A percentile compares a stretch with the other conserved stretches of the same genome.
Evolutionary conservation across 2,329 filamentous ascomycete species (phyloP).

Genomic region (Mycocentrospora acerina): DNA sequence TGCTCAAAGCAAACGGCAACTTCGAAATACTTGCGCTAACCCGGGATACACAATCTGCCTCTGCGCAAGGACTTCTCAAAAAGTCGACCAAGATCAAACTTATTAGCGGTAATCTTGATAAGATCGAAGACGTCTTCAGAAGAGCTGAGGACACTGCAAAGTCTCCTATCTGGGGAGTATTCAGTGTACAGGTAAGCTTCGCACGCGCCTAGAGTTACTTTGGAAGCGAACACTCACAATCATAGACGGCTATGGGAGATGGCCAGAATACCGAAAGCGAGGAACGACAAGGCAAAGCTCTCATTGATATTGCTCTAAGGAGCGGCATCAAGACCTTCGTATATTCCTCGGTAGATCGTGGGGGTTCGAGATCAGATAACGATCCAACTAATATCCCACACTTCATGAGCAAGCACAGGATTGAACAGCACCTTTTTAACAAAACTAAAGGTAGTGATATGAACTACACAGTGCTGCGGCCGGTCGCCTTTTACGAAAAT

Average conservation of each 20-base stretch:
- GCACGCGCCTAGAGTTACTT: background rate
- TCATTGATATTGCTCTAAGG: constrained; percentile 37
- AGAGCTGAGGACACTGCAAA: constrained; percentile 41
- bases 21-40: constrained; percentile 60
- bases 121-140: constrained; percentile 53
- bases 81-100: constrained; percentile 54
- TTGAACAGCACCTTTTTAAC: constrained; percentile 60
- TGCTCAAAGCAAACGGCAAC: constrained; percentile 36
- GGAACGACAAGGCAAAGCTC: constrained; percentile 41
- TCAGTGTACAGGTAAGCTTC: constrained; percentile 28
- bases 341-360: constrained; percentile 42
- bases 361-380: constrained; percentile 45
- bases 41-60: constrained; percentile 51
- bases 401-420: constrained; percentile 61
- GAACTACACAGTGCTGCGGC: constrained; percentile 61
- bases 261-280: constrained; percentile 18
- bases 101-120: constrained; percentile 57
- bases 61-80: constrained; percentile 51
- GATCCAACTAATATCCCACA: constrained; percentile 60
- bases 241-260: constrained; percentile 9
- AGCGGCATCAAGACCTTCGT: constrained; percentile 41
- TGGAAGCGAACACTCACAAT: no score
- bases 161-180: constrained; percentile 34
- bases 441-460: constrained; percentile 43
- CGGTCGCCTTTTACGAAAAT: constrained; percentile 63